phyloP scores from a whole-genome alignment of 2,329 filamentous ascomycete species.

The Talaromyces marneffei region DNA sequence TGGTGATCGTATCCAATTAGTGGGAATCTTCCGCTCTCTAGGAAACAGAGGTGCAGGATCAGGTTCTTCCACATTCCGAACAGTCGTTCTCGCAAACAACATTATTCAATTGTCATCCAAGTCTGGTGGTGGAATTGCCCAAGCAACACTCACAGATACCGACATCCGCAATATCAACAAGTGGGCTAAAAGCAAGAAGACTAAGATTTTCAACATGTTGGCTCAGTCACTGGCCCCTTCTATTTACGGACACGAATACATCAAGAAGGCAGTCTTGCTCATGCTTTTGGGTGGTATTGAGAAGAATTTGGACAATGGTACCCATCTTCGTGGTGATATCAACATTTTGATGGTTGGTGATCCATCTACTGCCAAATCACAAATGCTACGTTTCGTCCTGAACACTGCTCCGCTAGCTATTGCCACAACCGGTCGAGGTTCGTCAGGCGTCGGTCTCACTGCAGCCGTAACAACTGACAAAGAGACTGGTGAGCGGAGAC shows the following conservation, averaged over 20 bases:
- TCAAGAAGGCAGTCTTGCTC: conserved; percentile 94
- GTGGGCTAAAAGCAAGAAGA: conserved; percentile 70
- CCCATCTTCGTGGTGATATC: conserved; percentile 95
- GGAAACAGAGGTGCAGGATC: conserved; percentile 90
- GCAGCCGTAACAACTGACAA: conserved; percentile 95
- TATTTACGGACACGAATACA: conserved; percentile 94
- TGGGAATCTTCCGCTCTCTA: conserved; percentile 91
- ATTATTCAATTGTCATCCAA: conserved; percentile 92
- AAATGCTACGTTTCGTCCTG: conserved; percentile 89
- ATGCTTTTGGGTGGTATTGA: conserved; percentile 95
- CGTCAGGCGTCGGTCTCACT: conserved; percentile 94
- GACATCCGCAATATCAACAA: conserved; percentile 99
- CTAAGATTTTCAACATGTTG: conserved; percentile 83
- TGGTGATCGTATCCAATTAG: conserved; percentile 89
- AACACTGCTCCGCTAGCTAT: conserved; percentile 96
- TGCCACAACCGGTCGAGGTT: conserved; percentile 92
- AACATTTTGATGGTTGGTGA: conserved; percentile 99
- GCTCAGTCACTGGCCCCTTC: conserved; percentile 93
- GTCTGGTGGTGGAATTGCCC: conserved; percentile 86
- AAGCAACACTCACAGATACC: conserved; percentile 86
- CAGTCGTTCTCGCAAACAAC: conserved; percentile 88
- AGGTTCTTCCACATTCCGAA: conserved; percentile 91
- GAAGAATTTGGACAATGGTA: conserved; percentile 97
- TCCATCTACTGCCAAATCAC: conserved; percentile 97
- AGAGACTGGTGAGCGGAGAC: conserved; percentile 87